Base-by-base conservation (phyloP, 306 rosid species). In the Myrica gale region DNA sequence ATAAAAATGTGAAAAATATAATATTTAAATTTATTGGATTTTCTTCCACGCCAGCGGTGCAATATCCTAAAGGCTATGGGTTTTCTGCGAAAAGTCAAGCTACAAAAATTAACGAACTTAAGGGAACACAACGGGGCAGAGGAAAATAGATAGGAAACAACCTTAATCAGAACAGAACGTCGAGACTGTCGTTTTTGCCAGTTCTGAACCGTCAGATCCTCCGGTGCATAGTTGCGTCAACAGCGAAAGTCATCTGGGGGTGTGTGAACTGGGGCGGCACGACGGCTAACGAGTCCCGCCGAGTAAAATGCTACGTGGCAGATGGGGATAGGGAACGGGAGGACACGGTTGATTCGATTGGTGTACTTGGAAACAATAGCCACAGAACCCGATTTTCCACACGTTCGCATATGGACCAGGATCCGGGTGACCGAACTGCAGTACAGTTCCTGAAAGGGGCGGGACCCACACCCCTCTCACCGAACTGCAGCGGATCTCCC, bases 221-320 rank as follows among this genome's bases (percentile, higher is more conserved):
- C 32, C 20, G 15, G 82, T 23, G 26, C 1, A 23, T 23, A 1
- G 26, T 77, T 66, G 80, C 80, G 82, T 77, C 82, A 69, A 68
- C 52, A 39, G 21, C 60, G 61, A 26, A 60, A 7, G 32, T 69
- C 1, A 0, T 0, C 1, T 1, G 0, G 26, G 26, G 26, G 26
- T 71, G 54, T 75, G 50, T 15, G 78, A 8, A 0, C 16, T 15
- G 46, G 7, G 7, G 1, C 10, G 50, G 55, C 68, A 23, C 42
- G 67, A 16, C 26, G 48, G 71, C 54, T 39, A 13, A 19, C 52
- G 66, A 5, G 26, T 23, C 26, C 26, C 26, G 26, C 26, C 26
- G 26, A 23, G 26, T 0, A 23, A 23, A 16, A 6, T 17, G 19
- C 5, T 44, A 74, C 45, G 53, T 58, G 79, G 53, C 15, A 8